These are phyloP conservation scores for Leishmania tropica DNA, from an alignment of 208 protist species.

Conservation along the genomic window DNA sequence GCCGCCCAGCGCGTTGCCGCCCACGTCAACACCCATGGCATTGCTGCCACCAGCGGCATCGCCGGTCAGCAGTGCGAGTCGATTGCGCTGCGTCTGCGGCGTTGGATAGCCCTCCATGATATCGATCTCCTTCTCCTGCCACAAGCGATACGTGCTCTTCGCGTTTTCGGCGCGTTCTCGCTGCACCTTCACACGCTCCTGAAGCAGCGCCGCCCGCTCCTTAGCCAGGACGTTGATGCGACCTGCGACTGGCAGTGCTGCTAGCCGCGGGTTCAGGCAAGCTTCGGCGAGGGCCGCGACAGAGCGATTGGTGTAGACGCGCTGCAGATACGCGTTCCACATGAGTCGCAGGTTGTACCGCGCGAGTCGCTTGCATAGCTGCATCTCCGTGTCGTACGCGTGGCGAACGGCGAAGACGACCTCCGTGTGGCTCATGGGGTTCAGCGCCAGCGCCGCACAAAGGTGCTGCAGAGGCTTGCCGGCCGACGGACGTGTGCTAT, in stretches of 20 bases:
- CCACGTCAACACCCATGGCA: background rate
- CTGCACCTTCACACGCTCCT: slow-evolving; percentile 43
- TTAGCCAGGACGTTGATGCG: slow-evolving; percentile 68
- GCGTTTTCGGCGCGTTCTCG: slow-evolving; percentile 77
- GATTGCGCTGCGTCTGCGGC: slow-evolving; percentile 35
- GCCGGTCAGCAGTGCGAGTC: slow-evolving; percentile 22
- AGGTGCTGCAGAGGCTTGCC: slow-evolving; percentile 54
- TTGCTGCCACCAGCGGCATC: background rate
- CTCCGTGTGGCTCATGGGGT: slow-evolving; percentile 55
- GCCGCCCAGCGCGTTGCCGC: background rate
- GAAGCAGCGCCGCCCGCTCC: slow-evolving; percentile 43
- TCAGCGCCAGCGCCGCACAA: slow-evolving; percentile 63
- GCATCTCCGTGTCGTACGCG: slow-evolving; percentile 57
- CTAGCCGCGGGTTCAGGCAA: slow-evolving; percentile 64
- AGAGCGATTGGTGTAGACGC: slow-evolving; percentile 63
- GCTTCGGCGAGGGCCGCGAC: slow-evolving; percentile 57
- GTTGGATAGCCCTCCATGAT: slow-evolving; percentile 41
- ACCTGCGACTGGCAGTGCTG: slow-evolving; percentile 57
- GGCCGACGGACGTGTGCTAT: slow-evolving; percentile 47
- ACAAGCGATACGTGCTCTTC: slow-evolving; percentile 79
- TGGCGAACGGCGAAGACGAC: slow-evolving; percentile 65
- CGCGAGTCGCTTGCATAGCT: slow-evolving; percentile 53
- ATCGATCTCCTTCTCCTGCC: slow-evolving; percentile 77
- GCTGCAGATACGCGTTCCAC: slow-evolving; percentile 74
- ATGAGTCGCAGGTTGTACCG: slow-evolving; percentile 53